Evolutionary conservation across 1,284 basidiomycete genomes (phyloP).

Genomic region (Entoloma clypeatum): DNA sequence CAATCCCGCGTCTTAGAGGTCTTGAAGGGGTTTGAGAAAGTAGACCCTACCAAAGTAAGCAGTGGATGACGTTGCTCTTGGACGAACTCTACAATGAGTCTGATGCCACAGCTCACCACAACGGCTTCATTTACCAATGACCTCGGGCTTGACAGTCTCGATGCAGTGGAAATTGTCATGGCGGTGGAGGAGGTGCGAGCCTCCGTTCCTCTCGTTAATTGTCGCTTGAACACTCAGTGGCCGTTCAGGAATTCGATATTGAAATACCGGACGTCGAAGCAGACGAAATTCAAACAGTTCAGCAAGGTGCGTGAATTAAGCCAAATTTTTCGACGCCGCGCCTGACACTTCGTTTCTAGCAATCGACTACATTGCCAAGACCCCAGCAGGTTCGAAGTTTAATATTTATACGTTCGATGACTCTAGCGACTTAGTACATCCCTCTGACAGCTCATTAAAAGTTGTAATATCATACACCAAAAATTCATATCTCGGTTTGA

Average conservation of each 20-base stretch:
- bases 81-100: conserved; percentile 11
- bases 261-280: conserved; percentile 98
- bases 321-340: conserved; percentile 8
- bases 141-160: conserved; percentile 94
- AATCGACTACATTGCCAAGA: conserved; percentile 96
- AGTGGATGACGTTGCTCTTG: conserved; percentile 6
- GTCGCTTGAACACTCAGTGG: conserved; percentile 6
- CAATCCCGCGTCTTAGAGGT: conserved; percentile 84
- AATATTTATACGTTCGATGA: too few relatives aligned
- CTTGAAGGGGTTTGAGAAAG: conserved; percentile 94
- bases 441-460: too few relatives aligned
- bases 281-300: conserved; percentile 95
- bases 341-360: conserved; percentile 47
- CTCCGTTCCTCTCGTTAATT: conserved; percentile 1
- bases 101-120: conserved; percentile 58
- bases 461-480: too few relatives aligned
- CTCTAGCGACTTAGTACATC: too few relatives aligned
- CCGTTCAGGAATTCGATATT: conserved; percentile 73
- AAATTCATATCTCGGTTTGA: too few relatives aligned
- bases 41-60: conserved; percentile 77
- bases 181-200: conserved; percentile 90
- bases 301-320: conserved; percentile 68
- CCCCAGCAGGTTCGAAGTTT: conserved; percentile 93
- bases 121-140: conserved; percentile 81
- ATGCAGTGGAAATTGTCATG: conserved; percentile 99